These are phyloP conservation scores for Cladosporium sp. DNA, from an alignment of 2,329 filamentous ascomycete species.

Conservation along the genomic window DNA sequence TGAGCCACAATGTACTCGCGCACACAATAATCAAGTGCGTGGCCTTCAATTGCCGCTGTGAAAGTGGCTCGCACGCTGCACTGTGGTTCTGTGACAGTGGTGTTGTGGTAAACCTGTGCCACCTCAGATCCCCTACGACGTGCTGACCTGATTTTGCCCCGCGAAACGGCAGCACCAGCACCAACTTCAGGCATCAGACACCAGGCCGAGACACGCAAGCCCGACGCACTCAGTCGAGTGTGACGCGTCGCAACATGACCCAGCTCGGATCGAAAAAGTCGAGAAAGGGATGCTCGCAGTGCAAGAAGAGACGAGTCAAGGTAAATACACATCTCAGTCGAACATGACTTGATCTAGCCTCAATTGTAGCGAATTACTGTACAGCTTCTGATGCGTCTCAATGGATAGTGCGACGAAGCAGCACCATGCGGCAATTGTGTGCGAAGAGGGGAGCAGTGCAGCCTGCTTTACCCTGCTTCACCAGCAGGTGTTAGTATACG, in stretches of 20 bases:
- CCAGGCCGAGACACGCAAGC: not conserved
- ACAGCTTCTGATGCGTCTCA: not conserved
- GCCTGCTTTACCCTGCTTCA: constrained; percentile 12
- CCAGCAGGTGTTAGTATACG: not conserved
- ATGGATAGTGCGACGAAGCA: constrained; percentile 22
- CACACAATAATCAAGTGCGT: not conserved
- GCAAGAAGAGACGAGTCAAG: constrained; percentile 28
- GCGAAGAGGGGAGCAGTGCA: constrained; percentile 22
- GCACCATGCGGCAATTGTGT: constrained; percentile 22
- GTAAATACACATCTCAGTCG: not conserved
- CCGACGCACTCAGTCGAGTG: not conserved
- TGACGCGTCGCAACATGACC: constrained; percentile 14
- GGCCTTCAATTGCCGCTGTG: not conserved
- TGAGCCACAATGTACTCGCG: not conserved
- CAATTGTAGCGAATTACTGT: too few relatives aligned
- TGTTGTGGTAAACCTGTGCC: not conserved
- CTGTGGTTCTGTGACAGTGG: not conserved
- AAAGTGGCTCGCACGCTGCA: not conserved
- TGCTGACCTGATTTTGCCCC: not conserved
- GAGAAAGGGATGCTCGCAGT: constrained; percentile 25
- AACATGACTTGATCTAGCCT: not conserved
- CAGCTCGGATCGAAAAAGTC: constrained; percentile 24
- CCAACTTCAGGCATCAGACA: not conserved
- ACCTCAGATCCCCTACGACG: not conserved
- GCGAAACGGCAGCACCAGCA: not conserved